Percentiles rank a stretch among this genome's conserved stretches.
These are phyloP conservation scores for Macrolepiota dolichaula DNA, from an alignment of 768 basidiomycete genomes.

Conservation along the genomic window DNA sequence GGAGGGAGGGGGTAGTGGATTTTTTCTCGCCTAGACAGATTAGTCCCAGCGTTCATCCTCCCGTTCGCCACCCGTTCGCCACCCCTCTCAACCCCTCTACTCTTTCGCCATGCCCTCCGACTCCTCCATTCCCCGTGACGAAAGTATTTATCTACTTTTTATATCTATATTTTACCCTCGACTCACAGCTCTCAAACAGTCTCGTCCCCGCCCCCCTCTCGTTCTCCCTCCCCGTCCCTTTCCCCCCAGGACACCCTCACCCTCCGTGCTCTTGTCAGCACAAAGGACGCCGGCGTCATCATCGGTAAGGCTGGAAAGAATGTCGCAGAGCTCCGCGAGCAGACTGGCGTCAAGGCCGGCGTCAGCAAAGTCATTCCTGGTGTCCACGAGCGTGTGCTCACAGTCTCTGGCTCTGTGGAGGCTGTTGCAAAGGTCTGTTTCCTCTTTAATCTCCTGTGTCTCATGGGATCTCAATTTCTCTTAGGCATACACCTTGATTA, in stretches of 20 bases:
- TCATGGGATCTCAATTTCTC: conserved; percentile 13
- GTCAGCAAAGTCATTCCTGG: conserved; percentile 98
- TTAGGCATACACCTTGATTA: conserved; percentile 94
- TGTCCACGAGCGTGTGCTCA: conserved; percentile 96
- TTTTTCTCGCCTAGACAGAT: neutral
- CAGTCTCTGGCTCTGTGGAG: conserved; percentile 89
- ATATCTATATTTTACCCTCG: conserved; percentile 9
- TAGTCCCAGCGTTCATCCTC: conserved; percentile 22
- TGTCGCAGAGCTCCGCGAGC: conserved; percentile 93
- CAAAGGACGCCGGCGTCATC: conserved; percentile 96
- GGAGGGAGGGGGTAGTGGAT: neutral
- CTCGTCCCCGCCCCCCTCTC: conserved; percentile 59
- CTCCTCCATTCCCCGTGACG: conserved; percentile 49
- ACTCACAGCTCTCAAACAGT: conserved; percentile 13
- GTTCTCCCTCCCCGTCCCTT: conserved; percentile 75
- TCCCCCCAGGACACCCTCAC: conserved; percentile 74
- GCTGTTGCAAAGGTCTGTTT: conserved; percentile 80
- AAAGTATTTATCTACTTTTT: conserved; percentile 38
- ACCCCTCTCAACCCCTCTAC: conserved; percentile 28
- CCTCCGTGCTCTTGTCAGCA: conserved; percentile 92
- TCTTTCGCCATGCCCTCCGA: conserved; percentile 62
- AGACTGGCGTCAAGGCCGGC: conserved; percentile 96
- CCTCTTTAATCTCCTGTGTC: conserved; percentile 6
- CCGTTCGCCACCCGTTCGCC: conserved; percentile 23
- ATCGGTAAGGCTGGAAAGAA: conserved; percentile 97